Base-by-base conservation (phyloP, 495 filamentous ascomycete species). In the Penicillium canariense region DNA sequence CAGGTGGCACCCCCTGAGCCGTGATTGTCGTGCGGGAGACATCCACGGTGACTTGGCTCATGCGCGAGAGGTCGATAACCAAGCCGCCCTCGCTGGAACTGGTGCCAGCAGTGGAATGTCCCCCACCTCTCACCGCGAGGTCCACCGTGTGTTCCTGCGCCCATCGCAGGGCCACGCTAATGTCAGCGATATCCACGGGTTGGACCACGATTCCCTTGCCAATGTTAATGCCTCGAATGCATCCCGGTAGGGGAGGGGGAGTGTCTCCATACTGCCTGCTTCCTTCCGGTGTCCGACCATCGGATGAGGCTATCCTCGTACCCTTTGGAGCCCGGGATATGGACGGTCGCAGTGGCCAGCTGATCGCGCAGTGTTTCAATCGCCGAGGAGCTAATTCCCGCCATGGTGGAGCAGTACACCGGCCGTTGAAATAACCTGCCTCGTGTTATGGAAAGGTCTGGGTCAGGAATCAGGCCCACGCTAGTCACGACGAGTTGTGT, bases 1-100 rank as follows among this genome's bases (percentile, higher is more conserved):
- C 81, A 85, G 5, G 74, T 66, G 26, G 69, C 70, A 27, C 84
- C 84, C 82, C 83, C 56, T 81, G 71, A 1, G 69, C 79, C 0
- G 70, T 74, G 31, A 84, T 67, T 3, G 72, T 79, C 36, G 74
- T 79, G 0, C 50, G 56, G 1, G 54, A 48, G 14, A 59, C 20
- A 50, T 83, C 68, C 9, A 85, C 77, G 1, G 62, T 64, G 18
- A 84, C 81, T 0, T 61, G 48, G 6, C 71, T 68, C 76, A 87
- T 75, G 25, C 73, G 67, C 10, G 69, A 75, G 7, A 85, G 71
- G 55, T 85, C 79, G 44, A 86, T 79, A 9, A 83, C 72, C 11
- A 85, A 48, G 12, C 81, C 82, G 22, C 68, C 70, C 8, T 67
- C 57, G 20, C 75, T 76, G 4, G 78, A 77, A 31, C 72, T 75